These are phyloP conservation scores for Hyaloscypha bicolor DNA, from an alignment of 495 filamentous ascomycete genomes.

Conservation along the genomic window DNA sequence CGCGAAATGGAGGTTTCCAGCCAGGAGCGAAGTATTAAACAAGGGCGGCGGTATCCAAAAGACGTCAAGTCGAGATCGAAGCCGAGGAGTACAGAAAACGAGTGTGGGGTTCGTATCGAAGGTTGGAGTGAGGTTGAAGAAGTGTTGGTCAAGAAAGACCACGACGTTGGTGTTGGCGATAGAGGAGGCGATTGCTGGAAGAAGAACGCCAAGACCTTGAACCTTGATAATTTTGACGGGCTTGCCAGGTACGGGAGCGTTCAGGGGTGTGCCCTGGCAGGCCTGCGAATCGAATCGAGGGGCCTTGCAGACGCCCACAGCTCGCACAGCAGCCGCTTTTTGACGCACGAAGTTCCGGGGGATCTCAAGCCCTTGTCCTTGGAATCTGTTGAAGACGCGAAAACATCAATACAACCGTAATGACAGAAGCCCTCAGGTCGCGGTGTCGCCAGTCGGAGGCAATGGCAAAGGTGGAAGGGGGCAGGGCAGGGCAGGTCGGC, in stretches of 20 bases:
- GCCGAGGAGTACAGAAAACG: background rate
- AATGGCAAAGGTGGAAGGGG: no score
- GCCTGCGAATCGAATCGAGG: no score
- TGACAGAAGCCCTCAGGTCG: background rate
- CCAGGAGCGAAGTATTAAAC: background rate
- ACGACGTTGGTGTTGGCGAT: background rate
- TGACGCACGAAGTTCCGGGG: no score
- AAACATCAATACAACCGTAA: background rate
- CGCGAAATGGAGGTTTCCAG: background rate
- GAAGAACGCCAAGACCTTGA: background rate
- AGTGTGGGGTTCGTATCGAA: background rate
- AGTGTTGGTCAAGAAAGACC: background rate
- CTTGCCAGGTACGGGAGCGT: background rate
- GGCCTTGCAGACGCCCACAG: no score
- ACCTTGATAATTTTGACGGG: background rate
- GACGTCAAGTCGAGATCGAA: background rate
- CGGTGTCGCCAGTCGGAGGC: background rate
- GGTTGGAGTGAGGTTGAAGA: background rate
- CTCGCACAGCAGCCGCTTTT: no score
- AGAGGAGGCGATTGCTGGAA: background rate
- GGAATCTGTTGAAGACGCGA: no score
- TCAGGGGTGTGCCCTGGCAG: no score
- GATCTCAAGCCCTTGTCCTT: no score
- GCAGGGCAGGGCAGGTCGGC: no score
- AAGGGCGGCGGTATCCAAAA: background rate